Evolutionary conservation across 352 stramenopile species (phyloP), one percentile per base, ranked within the genome.

Genomic region (Bremia lactucae): DNA sequence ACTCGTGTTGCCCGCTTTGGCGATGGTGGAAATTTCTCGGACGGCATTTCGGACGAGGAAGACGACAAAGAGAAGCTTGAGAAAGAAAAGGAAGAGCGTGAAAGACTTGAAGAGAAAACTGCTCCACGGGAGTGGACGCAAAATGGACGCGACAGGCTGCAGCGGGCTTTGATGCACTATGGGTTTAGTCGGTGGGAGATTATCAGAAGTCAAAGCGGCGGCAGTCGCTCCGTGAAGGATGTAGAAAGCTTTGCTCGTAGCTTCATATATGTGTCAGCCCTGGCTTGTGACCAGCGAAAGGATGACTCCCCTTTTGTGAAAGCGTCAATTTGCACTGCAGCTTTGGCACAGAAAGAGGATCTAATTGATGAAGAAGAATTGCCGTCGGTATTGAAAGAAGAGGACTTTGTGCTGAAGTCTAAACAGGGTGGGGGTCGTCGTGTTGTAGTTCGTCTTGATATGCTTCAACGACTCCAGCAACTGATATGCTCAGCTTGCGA

Each of bases 121-220:
- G 57, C 81, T 36, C 72, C 72, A 21, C 76, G 81, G 0, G 81
- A 94, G 47, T 94, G 81, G 81, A 94, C 81, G 0, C 62, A 84
- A 29, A 94, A 94, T 45, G 81, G 81, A 14, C 72, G 81, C 13
- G 81, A 94, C 28, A 68, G 81, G 0, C 56, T 94, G 15, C 81
- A 94, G 42, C 72, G 81, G 46, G 81, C 81, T 13, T 43, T 94
- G 20, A 94, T 94, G 81, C 81, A 94, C 49, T 94, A 83, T 40
- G 81, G 81, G 0, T 88, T 87, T 48, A 74, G 77, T 11, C 72
- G 81, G 2, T 94, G 81, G 81, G 81, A 91, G 61, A 87, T 91
- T 22, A 88, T 94, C 34, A 76, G 81, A 36, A 91, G 69, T 42
- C 81, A 94, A 24, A 94, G 81, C 31, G 81, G 81, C 16, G 78